These are phyloP conservation scores for Tricholoma matsutake DNA, from an alignment of 768 basidiomycete genomes.

Conservation along the genomic window DNA sequence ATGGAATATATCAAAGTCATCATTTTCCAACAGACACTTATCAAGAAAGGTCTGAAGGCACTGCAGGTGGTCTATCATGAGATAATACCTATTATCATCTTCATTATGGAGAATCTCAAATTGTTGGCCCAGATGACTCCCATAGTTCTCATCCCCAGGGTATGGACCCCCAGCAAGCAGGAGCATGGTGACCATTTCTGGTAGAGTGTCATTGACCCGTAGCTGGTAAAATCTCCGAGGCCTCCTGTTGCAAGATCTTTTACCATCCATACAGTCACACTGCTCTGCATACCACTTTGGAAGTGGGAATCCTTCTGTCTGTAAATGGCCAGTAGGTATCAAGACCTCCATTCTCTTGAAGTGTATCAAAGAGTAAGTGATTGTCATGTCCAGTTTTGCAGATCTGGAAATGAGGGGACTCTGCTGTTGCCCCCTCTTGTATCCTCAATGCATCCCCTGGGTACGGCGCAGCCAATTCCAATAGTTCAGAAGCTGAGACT, in stretches of 20 bases:
- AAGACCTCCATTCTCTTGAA: not conserved
- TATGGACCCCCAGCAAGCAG: not conserved
- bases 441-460: too few relatives aligned
- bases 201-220: not conserved
- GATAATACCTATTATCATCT: not conserved
- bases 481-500: not conserved
- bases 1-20: not conserved
- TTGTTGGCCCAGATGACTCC: not conserved
- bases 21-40: not conserved
- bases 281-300: not conserved
- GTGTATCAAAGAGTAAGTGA: too few relatives aligned
- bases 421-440: too few relatives aligned
- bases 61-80: not conserved
- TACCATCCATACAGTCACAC: too few relatives aligned
- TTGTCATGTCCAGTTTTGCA: too few relatives aligned
- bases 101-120: not conserved
- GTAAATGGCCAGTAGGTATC: not conserved
- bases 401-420: too few relatives aligned
- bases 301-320: not conserved
- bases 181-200: not conserved
- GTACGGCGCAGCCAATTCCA: not conserved
- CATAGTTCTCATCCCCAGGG: slow-evolving; percentile 1
- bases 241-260: too few relatives aligned
- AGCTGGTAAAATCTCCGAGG: not conserved
- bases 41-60: not conserved